phyloP scores from a whole-genome alignment of 176 grass and related monocot species.

The Otatea glauca region DNA sequence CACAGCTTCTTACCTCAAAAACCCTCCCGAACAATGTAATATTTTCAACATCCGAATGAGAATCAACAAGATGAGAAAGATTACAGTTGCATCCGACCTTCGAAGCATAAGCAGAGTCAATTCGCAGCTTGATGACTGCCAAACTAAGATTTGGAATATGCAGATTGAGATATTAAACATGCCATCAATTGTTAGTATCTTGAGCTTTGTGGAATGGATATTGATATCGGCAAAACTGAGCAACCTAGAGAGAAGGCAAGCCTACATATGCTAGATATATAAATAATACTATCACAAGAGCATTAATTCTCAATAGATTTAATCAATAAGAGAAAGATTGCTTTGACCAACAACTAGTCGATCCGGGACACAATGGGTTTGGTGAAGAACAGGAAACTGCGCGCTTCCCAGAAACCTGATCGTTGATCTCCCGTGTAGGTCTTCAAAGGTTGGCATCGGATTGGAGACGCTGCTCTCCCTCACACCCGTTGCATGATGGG shows the following conservation, averaged over 20 bases:
- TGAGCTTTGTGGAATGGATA: slow-evolving; percentile 56
- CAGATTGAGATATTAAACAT: slow-evolving; percentile 45
- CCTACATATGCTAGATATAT: no score
- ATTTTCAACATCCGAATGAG: slow-evolving; percentile 47
- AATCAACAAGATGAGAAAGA: slow-evolving; percentile 49
- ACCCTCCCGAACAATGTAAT: slow-evolving; percentile 29
- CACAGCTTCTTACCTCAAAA: slow-evolving; percentile 37
- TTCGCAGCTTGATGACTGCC: neutral
- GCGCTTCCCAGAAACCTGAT: no score
- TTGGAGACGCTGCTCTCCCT: no score
- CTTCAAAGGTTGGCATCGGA: no score
- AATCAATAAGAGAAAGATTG: no score
- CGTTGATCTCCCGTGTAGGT: no score
- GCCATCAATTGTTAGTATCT: slow-evolving; percentile 41
- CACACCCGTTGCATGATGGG: no score
- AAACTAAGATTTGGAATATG: slow-evolving; percentile 40
- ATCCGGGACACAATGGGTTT: no score
- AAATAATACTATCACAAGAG: no score
- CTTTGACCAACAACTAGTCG: no score
- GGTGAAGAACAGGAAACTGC: no score
- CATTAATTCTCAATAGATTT: no score
- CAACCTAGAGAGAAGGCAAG: slow-evolving; percentile 12
- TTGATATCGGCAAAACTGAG: slow-evolving; percentile 31
- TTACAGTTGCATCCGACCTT: slow-evolving; percentile 21
- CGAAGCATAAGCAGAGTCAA: neutral